Percentiles rank a stretch among this genome's conserved stretches.
These are phyloP conservation scores for Cyberlindnera bimundalis DNA, from an alignment of 805 yeast genomes.

Conservation along the genomic window DNA sequence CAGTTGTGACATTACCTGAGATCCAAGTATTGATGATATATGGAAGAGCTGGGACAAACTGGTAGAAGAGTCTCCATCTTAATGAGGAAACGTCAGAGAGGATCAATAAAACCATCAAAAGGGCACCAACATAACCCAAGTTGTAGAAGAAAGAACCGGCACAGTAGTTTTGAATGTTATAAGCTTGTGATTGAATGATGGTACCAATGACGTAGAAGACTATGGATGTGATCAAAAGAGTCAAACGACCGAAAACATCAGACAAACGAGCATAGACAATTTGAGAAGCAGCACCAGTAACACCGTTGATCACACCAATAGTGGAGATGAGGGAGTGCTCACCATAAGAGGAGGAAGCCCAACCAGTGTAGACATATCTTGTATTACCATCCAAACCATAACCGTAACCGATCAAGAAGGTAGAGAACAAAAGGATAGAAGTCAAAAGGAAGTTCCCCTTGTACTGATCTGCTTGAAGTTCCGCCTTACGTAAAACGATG, in stretches of 20 bases:
- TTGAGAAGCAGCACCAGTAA: constrained; percentile 65
- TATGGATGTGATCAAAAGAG: constrained; percentile 45
- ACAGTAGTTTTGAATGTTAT: constrained; percentile 53
- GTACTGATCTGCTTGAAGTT: constrained; percentile 46
- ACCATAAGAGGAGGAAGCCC: constrained; percentile 53
- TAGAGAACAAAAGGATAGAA: constrained; percentile 37
- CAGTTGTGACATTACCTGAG: constrained; percentile 51
- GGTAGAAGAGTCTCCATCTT: constrained; percentile 66
- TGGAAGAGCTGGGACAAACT: constrained; percentile 68
- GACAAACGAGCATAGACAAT: constrained; percentile 61
- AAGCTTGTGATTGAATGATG: constrained; percentile 58
- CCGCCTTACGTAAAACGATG: constrained; percentile 47
- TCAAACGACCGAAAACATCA: constrained; percentile 64
- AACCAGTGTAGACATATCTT: constrained; percentile 46
- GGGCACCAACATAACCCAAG: constrained; percentile 61
- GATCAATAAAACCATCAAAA: constrained; percentile 52
- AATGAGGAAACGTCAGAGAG: constrained; percentile 65
- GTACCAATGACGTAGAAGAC: constrained; percentile 62
- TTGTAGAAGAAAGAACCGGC: constrained; percentile 59
- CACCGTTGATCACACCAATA: constrained; percentile 53
- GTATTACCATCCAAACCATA: constrained; percentile 53
- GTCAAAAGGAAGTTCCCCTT: constrained; percentile 31
- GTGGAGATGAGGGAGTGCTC: constrained; percentile 56
- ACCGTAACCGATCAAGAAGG: constrained; percentile 49
- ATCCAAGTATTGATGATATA: constrained; percentile 79